Evolutionary conservation across 345 rosid genomes (phyloP), one percentile per base, ranked within the genome.

Genomic region (Salix exigua): DNA sequence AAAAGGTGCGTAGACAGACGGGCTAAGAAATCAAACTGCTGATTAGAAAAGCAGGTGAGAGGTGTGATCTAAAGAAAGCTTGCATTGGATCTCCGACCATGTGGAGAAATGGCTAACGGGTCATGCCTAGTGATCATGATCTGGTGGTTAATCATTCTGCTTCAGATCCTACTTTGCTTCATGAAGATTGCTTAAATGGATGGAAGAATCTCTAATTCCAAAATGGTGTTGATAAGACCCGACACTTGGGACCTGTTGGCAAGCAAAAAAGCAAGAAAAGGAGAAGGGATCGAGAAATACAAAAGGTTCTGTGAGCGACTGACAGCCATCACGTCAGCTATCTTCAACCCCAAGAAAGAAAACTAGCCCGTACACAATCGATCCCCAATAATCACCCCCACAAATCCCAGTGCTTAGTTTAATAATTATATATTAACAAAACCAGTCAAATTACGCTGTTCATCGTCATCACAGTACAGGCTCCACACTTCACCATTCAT

Each of bases 251-350:
- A 58, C 79, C 82, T 70, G 72, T 73, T 68, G 64, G 26, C 70
- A 50, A 76, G 21, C 64, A 4, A 14, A 55, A 55, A 71, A 46
- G 14, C 2, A 73, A 26, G 26, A 19, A 67, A 51, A 66, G 25
- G 23, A n/a, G 19, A 77, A 8, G 48, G 19, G 25, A 33, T 33
- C 37, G 37, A 33, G 48, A 72, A 25, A 35, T 38, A 7, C 44
- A 67, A n/a, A 25, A n/a, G 66, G 51, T 67, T 75, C 77, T 46
- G 74, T 33, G 51, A 66, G 70, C 21, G 55, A 82, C 75, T 79
- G 74, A 68, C 72, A 71, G 33, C 76, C 75, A 78, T 81, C 78
- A 55, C 70, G 77, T 65, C 73, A 79, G 65, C 62, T 51, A 71
- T 61, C 77, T 70, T 78, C 35, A 44, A 35, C 67, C 64, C 60